Evolutionary conservation across 441 rosid species (phyloP).

Genomic region (Aquilaria agallochum): DNA sequence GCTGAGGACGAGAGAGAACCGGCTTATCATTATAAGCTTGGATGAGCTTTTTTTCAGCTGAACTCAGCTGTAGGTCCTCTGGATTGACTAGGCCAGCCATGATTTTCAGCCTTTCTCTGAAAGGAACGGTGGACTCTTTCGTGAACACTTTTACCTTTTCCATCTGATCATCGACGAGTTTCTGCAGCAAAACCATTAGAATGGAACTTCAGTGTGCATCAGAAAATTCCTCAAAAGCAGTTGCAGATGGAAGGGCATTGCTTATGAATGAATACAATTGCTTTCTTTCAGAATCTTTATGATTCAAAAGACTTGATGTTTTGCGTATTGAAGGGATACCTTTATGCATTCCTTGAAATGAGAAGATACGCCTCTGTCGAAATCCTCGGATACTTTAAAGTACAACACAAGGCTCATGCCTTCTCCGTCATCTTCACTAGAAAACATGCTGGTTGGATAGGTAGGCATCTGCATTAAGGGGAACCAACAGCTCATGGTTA

Average conservation of each 20-base stretch:
- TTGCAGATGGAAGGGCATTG: too few relatives aligned
- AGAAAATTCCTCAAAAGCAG: too few relatives aligned
- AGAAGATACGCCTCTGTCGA: constrained; percentile 50
- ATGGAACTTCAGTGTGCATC: neutral
- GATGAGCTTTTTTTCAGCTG: constrained; percentile 72
- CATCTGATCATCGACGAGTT: constrained; percentile 62
- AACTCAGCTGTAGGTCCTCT: constrained; percentile 64
- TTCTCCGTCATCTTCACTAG: constrained; percentile 65
- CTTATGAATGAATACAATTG: too few relatives aligned
- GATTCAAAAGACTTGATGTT: too few relatives aligned
- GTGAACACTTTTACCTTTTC: constrained; percentile 70
- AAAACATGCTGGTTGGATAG: constrained; percentile 71
- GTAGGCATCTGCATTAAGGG: constrained; percentile 54
- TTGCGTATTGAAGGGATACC: constrained; percentile 28
- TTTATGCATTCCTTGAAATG: constrained; percentile 64
- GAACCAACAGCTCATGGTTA: neutral
- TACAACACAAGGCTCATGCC: constrained; percentile 85
- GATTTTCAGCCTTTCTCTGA: constrained; percentile 78
- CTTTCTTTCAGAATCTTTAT: too few relatives aligned
- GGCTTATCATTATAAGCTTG: constrained; percentile 76
- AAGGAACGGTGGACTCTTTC: constrained; percentile 63
- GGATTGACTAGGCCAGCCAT: constrained; percentile 71
- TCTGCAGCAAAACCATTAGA: constrained; percentile 32
- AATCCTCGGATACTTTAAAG: constrained; percentile 54
- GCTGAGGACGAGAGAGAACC: constrained; percentile 88